A percentile compares a stretch with the other conserved stretches of the same genome.
These are phyloP conservation scores for Epichloe gansuensis DNA, from an alignment of 2,329 filamentous ascomycete genomes.

Conservation along the genomic window DNA sequence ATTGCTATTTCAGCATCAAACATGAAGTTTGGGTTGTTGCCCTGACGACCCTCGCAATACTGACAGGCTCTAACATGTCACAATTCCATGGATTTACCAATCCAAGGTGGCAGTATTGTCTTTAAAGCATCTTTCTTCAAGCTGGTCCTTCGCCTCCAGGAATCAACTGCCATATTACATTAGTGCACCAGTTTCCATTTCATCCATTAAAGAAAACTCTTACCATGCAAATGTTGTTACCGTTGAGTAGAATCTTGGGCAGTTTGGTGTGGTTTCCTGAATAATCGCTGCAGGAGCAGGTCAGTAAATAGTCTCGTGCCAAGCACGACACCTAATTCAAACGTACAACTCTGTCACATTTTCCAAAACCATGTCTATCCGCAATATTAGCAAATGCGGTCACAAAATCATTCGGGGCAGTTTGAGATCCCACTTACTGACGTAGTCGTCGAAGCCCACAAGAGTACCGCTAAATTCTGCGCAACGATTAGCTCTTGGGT, in stretches of 20 bases:
- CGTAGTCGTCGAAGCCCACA: conserved; percentile 96
- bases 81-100: neutral
- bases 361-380: conserved; percentile 88
- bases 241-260: conserved; percentile 88
- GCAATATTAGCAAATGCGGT: neutral
- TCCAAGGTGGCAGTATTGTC: neutral
- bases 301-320: neutral
- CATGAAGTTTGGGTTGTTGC: neutral
- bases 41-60: neutral
- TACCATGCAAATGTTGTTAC: conserved; percentile 99
- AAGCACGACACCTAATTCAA: neutral
- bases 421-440: conserved; percentile 60
- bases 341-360: conserved; percentile 92
- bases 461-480: conserved; percentile 91
- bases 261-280: conserved; percentile 78
- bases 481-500: neutral
- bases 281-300: conserved; percentile 59
- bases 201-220: conserved; percentile 12
- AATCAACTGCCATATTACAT: conserved; percentile 46
- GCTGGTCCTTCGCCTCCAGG: conserved; percentile 62
- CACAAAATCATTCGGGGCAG: neutral
- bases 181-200: neutral
- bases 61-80: neutral
- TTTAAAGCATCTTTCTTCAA: neutral
- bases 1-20: neutral